phyloP scores from a whole-genome alignment of 164 flowering plant genomes.

The Vitis riparia region DNA sequence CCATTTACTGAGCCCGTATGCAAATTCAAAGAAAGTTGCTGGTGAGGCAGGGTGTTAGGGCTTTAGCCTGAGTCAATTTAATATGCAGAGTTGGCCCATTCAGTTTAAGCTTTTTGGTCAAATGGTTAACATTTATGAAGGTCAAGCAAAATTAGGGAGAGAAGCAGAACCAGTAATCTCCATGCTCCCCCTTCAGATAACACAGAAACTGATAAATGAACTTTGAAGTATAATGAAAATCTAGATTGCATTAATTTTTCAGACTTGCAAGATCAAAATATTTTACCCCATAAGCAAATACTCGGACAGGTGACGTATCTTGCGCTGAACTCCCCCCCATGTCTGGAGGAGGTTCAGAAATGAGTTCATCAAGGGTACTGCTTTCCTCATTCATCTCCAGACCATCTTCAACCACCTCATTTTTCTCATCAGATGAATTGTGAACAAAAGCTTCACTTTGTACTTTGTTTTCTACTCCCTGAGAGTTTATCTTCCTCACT shows the following conservation, averaged over 20 bases:
- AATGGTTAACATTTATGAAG: neutral
- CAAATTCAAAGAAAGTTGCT: no score
- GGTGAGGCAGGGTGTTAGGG: no score
- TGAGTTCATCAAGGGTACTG: constrained; percentile 13
- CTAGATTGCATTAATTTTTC: neutral
- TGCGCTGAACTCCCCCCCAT: constrained; percentile 22
- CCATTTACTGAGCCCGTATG: no score
- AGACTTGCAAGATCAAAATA: constrained; percentile 4
- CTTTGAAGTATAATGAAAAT: neutral
- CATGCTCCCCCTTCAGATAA: neutral
- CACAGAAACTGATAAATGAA: neutral
- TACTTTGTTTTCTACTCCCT: constrained; percentile 20
- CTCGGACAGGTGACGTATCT: constrained; percentile 31
- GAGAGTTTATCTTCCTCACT: constrained; percentile 54
- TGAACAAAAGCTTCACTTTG: constrained; percentile 22
- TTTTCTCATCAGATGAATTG: constrained; percentile 17
- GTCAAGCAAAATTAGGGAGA: neutral
- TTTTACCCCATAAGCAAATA: constrained; percentile 89
- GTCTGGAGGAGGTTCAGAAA: constrained; percentile 23
- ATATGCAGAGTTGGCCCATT: no score
- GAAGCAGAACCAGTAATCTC: neutral
- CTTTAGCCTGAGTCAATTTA: no score
- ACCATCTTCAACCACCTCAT: constrained; percentile 30
- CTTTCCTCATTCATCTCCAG: constrained; percentile 22
- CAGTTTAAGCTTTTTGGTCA: no score